Evolutionary conservation across 345 rosid species (phyloP).

Genomic region (Eucalyptus microcorys): DNA sequence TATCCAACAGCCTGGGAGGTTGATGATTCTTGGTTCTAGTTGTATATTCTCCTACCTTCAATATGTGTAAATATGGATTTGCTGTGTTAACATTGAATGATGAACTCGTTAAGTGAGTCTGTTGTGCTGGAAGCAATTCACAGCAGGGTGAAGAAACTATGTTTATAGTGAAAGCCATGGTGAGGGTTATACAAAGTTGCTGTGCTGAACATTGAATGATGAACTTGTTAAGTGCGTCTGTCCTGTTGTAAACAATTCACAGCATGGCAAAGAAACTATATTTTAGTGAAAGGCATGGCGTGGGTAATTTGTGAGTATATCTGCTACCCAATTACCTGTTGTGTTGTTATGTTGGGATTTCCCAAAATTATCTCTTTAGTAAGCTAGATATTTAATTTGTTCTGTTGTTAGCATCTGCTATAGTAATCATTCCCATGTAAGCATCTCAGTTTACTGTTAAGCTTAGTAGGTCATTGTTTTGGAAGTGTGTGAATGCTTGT

Average conservation of each 20-base stretch:
- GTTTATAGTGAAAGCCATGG: neutral
- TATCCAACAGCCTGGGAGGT: constrained; percentile 60
- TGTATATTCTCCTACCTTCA: neutral
- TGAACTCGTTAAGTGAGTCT: neutral
- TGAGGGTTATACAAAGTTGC: neutral
- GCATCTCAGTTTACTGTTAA: neutral
- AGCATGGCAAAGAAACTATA: neutral
- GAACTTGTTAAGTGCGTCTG: neutral
- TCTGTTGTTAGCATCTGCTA: neutral
- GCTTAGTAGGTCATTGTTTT: neutral
- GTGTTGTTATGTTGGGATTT: neutral
- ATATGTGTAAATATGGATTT: neutral
- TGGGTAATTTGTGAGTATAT: neutral
- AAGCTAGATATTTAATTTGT: neutral
- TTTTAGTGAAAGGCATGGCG: neutral
- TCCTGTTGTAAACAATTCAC: neutral
- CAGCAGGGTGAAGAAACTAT: neutral
- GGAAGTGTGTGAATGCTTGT: neutral
- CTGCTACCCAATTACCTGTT: neutral
- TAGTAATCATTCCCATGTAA: neutral
- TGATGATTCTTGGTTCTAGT: constrained; percentile 1
- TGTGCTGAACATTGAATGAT: neutral
- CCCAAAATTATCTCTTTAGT: neutral
- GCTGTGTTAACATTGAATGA: neutral
- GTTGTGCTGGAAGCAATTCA: neutral